A percentile compares a stretch with the other conserved stretches of the same genome.
Conservation (phyloP, 2,329 filamentous ascomycete species). For the Hypoxylon sp. region DNA sequence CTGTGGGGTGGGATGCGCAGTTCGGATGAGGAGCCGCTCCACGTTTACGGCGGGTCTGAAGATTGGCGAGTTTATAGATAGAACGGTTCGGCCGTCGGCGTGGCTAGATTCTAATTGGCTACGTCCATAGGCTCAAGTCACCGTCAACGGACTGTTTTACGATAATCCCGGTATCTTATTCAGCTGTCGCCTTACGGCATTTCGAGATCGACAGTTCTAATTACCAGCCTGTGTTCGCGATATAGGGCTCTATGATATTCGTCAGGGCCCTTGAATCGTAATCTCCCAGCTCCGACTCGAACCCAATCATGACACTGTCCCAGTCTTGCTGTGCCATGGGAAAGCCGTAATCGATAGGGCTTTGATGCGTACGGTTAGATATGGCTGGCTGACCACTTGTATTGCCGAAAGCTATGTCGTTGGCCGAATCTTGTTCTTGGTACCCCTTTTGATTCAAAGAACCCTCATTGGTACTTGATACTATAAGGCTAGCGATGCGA, state of each 20-base stretch:
- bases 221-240: conserved; percentile 48
- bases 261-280: conserved; percentile 48
- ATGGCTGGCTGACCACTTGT: conserved; percentile 4
- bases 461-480: conserved; percentile 39
- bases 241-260: conserved; percentile 51
- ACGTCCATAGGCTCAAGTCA: background rate
- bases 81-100: conserved; percentile 5
- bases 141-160: background rate
- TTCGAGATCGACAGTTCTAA: background rate
- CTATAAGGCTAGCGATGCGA: conserved; percentile 44
- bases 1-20: background rate
- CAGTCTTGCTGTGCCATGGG: conserved; percentile 52
- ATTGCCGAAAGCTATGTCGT: background rate
- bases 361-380: conserved; percentile 2
- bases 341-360: conserved; percentile 41
- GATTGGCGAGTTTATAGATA: conserved; percentile 7
- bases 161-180: conserved; percentile 1
- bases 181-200: background rate
- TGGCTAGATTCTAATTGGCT: background rate
- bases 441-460: conserved; percentile 6
- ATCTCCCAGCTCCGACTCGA: conserved; percentile 48
- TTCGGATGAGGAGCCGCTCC: conserved; percentile 1
- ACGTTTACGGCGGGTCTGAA: background rate
- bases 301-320: conserved; percentile 49
- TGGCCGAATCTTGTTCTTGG: conserved; percentile 21